phyloP scores from a whole-genome alignment of 2,329 filamentous ascomycete species.

The Epichloe brachyelytri region DNA sequence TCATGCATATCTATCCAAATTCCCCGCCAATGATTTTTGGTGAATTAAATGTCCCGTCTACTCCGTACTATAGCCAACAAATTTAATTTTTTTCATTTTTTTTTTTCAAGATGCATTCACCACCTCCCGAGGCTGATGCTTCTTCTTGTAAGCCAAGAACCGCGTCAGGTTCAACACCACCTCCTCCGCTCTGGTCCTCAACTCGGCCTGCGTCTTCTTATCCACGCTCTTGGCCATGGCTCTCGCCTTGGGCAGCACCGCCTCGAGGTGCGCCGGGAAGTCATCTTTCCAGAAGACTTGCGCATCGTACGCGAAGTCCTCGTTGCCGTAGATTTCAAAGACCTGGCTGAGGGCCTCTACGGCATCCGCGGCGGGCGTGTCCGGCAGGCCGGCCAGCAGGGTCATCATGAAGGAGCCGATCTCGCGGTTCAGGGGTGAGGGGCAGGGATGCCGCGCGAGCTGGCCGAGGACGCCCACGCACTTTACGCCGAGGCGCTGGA shows the following conservation, averaged over 20 bases:
- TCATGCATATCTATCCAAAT: background rate
- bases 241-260: conserved; percentile 38
- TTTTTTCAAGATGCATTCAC: background rate
- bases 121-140: conserved; percentile 28
- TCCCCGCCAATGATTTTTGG: background rate
- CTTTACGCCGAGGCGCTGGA: conserved; percentile 51
- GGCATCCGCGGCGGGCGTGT: conserved; percentile 41
- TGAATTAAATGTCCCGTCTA: background rate
- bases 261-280: conserved; percentile 47
- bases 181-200: conserved; percentile 48
- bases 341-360: conserved; percentile 54
- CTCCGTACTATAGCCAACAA: background rate
- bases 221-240: conserved; percentile 47
- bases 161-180: conserved; percentile 44
- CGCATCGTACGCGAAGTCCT: conserved; percentile 42
- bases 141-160: conserved; percentile 54
- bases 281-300: conserved; percentile 52
- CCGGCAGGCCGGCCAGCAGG: conserved; percentile 36
- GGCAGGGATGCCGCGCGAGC: conserved; percentile 43
- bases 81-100: no score
- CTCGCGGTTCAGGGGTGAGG: conserved; percentile 43
- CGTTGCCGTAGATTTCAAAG: conserved; percentile 55
- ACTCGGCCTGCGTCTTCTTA: conserved; percentile 42
- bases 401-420: conserved; percentile 51
- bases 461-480: conserved; percentile 54